Percentiles rank a stretch among this genome's conserved stretches.
Evolutionary conservation across 106 monocot species (phyloP).

Genomic region (Dendrobium nobile): DNA sequence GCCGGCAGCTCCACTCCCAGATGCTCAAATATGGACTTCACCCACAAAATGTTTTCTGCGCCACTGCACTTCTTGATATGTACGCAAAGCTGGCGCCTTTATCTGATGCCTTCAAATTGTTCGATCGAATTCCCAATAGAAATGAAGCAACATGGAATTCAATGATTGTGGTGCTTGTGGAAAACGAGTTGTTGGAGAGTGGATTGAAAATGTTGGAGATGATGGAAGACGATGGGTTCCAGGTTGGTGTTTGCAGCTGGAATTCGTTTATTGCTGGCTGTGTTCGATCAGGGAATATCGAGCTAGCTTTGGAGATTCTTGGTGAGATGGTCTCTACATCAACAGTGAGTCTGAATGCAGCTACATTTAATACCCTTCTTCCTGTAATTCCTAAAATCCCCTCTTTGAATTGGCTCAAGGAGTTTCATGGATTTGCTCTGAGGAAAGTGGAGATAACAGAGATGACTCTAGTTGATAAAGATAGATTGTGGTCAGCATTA

Average conservation of each 20-base stretch:
- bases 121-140: conserved; percentile 51
- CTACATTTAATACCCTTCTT: conserved; percentile 58
- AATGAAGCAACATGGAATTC: conserved; percentile 42
- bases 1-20: conserved; percentile 42
- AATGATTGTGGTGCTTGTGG: conserved; percentile 27
- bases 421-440: conserved; percentile 49
- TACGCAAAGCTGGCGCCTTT: conserved; percentile 25
- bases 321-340: conserved; percentile 23
- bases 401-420: conserved; percentile 18
- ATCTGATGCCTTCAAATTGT: conserved; percentile 29
- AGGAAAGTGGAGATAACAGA: conserved; percentile 20
- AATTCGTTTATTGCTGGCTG: conserved; percentile 62
- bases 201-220: conserved; percentile 29
- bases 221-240: conserved; percentile 21
- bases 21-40: conserved; percentile 32
- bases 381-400: conserved; percentile 28
- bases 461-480: conserved; percentile 25
- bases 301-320: conserved; percentile 28
- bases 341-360: conserved; percentile 19
- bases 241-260: conserved; percentile 41
- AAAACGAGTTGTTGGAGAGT: conserved; percentile 31
- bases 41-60: conserved; percentile 34
- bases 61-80: conserved; percentile 37
- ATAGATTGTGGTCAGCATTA: conserved; percentile 33
- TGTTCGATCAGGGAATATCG: conserved; percentile 27